Conservation (phyloP, 805 yeast species). For the Pichia gijzeniarum region DNA sequence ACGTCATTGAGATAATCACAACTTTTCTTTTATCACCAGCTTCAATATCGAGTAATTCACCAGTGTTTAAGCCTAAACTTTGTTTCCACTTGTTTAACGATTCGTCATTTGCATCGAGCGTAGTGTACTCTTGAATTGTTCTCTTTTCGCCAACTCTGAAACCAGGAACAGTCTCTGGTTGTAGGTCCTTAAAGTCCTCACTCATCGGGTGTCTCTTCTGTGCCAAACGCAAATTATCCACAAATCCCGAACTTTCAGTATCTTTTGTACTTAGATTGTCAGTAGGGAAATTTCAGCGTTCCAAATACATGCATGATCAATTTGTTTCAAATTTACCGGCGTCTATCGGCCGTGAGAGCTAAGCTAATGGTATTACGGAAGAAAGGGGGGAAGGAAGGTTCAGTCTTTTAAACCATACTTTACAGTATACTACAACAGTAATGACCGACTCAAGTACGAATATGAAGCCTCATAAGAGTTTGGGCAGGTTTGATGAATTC, state of each 20-base stretch:
- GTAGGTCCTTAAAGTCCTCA: constrained; percentile 43
- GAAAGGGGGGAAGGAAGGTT: too few species aligned
- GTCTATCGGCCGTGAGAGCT: too few species aligned
- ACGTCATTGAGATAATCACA: constrained; percentile 70
- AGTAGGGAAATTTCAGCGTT: too few species aligned
- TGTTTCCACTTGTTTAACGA: constrained; percentile 88
- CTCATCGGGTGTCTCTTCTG: constrained; percentile 1
- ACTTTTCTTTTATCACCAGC: constrained; percentile 72
- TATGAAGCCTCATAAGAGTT: too few species aligned
- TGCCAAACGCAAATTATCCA: neutral
- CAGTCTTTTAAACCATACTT: too few species aligned
- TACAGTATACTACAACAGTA: too few species aligned
- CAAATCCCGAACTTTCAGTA: neutral
- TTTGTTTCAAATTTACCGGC: too few species aligned
- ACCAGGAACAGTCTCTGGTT: constrained; percentile 57
- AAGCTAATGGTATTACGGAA: too few species aligned
- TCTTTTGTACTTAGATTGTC: too few species aligned
- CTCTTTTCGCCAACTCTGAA: constrained; percentile 65
- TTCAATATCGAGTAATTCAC: constrained; percentile 52
- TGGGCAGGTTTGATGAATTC: too few species aligned
- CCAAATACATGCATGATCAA: too few species aligned
- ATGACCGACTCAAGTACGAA: too few species aligned
- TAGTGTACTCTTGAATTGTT: constrained; percentile 75
- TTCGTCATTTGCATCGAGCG: constrained; percentile 85
- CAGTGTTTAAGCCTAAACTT: constrained; percentile 67